A percentile compares a stretch with the other conserved stretches of the same genome.
Evolutionary conservation across 2,329 filamentous ascomycete species (phyloP).

Genomic region (Trichoderma sp.): DNA sequence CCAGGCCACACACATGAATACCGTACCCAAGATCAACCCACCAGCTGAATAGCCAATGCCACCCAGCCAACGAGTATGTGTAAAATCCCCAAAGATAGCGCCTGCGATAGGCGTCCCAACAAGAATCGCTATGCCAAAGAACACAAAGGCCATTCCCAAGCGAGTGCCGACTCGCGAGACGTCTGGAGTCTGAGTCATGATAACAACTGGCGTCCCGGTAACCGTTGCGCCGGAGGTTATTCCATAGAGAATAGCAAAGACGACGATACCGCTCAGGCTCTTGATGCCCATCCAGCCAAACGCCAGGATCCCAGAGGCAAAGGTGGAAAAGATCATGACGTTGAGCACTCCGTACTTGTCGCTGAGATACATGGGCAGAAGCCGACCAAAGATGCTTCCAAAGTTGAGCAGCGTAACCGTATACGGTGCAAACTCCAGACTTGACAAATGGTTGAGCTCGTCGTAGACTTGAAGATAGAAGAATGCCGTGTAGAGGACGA

Average conservation of each 20-base stretch:
- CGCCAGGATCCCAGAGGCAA: slow-evolving; percentile 2
- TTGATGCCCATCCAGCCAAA: slow-evolving; percentile 22
- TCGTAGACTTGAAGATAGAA: slow-evolving; percentile 2
- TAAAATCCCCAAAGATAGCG: slow-evolving; percentile 8
- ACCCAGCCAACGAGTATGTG: not conserved
- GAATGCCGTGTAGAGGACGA: slow-evolving; percentile 2
- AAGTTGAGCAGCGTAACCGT: slow-evolving; percentile 51
- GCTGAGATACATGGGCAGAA: slow-evolving; percentile 45
- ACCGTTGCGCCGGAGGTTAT: slow-evolving; percentile 13
- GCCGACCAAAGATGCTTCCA: slow-evolving; percentile 49
- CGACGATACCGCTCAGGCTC: not conserved
- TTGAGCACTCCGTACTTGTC: slow-evolving; percentile 44
- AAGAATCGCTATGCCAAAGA: slow-evolving; percentile 9
- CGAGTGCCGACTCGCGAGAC: slow-evolving; percentile 6
- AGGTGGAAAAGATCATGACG: slow-evolving; percentile 35
- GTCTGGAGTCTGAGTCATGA: not conserved
- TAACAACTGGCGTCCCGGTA: not conserved
- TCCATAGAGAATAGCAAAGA: slow-evolving; percentile 17
- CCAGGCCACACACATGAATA: not conserved
- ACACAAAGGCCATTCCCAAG: slow-evolving; percentile 15
- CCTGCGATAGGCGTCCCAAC: slow-evolving; percentile 23
- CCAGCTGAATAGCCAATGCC: slow-evolving; percentile 1
- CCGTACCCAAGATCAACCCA: not conserved
- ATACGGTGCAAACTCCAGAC: slow-evolving; percentile 44
- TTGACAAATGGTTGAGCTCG: slow-evolving; percentile 36